These are phyloP conservation scores for Lobosporangium transversale DNA, from an alignment of 192 early-diverging fungal genomes.

Conservation along the genomic window DNA sequence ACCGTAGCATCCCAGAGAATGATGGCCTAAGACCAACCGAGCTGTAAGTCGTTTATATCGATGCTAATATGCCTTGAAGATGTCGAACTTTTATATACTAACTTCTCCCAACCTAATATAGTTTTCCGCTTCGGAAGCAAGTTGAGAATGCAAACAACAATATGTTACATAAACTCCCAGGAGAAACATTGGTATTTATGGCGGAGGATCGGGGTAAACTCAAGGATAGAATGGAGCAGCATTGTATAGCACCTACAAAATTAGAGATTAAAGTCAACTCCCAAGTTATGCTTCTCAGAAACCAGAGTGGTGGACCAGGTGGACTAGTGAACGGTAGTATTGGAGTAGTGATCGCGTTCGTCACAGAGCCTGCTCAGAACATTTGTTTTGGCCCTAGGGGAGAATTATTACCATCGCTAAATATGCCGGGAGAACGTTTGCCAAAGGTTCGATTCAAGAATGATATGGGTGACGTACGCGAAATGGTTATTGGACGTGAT, in stretches of 20 bases:
- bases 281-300: conserved; percentile 90
- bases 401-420: conserved; percentile 7
- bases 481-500: conserved; percentile 31
- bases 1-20: conserved; percentile 42
- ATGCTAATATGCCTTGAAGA: not conserved
- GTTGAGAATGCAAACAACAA: conserved; percentile 77
- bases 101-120: too few relatives aligned
- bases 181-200: conserved; percentile 52
- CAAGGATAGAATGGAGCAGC: conserved; percentile 49
- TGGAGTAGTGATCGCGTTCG: conserved; percentile 67
- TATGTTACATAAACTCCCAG: conserved; percentile 64
- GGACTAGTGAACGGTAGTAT: conserved; percentile 84
- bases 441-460: conserved; percentile 22
- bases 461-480: conserved; percentile 1
- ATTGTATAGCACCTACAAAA: conserved; percentile 68
- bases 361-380: conserved; percentile 15
- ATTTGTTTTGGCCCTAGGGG: not conserved
- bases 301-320: conserved; percentile 48
- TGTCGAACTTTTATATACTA: too few relatives aligned
- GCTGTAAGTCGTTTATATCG: conserved; percentile 71
- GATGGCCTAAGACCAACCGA: conserved; percentile 73
- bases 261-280: conserved; percentile 79
- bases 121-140: conserved; percentile 49
- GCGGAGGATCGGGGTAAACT: conserved; percentile 55
- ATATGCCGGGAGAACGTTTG: conserved; percentile 17